Percentiles rank a stretch among this genome's conserved stretches.
These are phyloP conservation scores for Ophiostoma pallidulum DNA, from an alignment of 2,329 filamentous ascomycete species.

Conservation along the genomic window DNA sequence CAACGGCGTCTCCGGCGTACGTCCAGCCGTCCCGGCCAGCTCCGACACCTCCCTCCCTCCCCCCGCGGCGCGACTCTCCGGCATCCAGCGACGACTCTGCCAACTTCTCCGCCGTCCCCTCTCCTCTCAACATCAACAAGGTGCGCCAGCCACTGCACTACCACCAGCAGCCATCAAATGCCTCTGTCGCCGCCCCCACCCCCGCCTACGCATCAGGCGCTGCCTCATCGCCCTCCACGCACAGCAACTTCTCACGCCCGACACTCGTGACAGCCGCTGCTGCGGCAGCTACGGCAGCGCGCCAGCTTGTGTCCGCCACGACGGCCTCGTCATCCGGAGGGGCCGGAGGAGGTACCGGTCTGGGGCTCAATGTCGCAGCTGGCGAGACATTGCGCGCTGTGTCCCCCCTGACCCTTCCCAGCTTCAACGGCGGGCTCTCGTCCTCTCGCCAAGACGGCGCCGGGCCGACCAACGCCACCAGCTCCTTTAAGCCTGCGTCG, in stretches of 20 bases:
- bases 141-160: conserved; percentile 20
- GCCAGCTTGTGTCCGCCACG: neutral
- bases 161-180: conserved; percentile 25
- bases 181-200: conserved; percentile 33
- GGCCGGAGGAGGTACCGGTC: neutral
- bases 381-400: conserved; percentile 25
- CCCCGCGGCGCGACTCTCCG: conserved; percentile 36
- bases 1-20: conserved; percentile 12
- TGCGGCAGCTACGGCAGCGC: conserved; percentile 6
- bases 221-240: conserved; percentile 24
- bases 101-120: conserved; percentile 13
- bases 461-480: conserved; percentile 22
- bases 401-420: conserved; percentile 34
- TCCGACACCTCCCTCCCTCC: conserved; percentile 20
- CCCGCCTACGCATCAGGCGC: conserved; percentile 27
- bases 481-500: conserved; percentile 13
- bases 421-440: conserved; percentile 20
- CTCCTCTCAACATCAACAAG: conserved; percentile 37
- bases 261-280: conserved; percentile 27
- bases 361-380: conserved; percentile 8
- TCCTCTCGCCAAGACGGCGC: conserved; percentile 8
- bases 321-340: too few species aligned
- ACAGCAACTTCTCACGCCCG: conserved; percentile 52
- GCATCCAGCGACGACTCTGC: conserved; percentile 35
- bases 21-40: conserved; percentile 23